phyloP scores from a whole-genome alignment of 208 protist species.

The Willaertia magna region DNA sequence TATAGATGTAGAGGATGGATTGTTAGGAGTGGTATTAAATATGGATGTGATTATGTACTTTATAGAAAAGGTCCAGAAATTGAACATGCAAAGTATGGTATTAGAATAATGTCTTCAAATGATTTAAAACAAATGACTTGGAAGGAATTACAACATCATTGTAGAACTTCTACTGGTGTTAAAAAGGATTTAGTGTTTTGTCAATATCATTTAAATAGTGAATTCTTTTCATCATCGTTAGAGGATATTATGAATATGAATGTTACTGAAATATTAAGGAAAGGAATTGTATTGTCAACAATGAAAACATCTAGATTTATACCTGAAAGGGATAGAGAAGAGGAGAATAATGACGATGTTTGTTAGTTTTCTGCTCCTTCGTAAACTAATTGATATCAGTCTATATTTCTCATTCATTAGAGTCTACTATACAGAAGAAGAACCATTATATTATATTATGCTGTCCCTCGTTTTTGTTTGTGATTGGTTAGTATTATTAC shows the following conservation, averaged over 20 bases:
- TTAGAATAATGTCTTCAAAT: neutral
- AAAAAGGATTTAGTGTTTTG: neutral
- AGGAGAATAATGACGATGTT: too few relatives aligned
- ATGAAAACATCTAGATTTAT: neutral
- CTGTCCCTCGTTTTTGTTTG: too few relatives aligned
- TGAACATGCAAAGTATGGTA: neutral
- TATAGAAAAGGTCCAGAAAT: neutral
- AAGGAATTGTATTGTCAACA: neutral
- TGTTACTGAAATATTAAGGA: neutral
- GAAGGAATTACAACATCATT: conserved; percentile 3
- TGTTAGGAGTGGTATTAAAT: neutral
- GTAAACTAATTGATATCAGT: too few relatives aligned
- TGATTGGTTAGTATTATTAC: too few relatives aligned
- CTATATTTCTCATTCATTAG: too few relatives aligned
- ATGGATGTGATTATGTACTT: conserved; percentile 12
- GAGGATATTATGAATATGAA: neutral
- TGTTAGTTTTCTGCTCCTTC: too few relatives aligned
- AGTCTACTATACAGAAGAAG: too few relatives aligned
- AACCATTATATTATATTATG: too few relatives aligned
- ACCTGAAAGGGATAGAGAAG: neutral
- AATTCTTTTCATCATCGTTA: too few relatives aligned
- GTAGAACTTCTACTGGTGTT: neutral
- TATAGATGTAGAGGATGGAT: conserved; percentile 9
- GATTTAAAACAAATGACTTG: neutral
- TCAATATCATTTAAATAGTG: neutral